These are phyloP conservation scores for Papiliotrema fonsecae DNA, from an alignment of 1,284 basidiomycete genomes.

Conservation along the genomic window DNA sequence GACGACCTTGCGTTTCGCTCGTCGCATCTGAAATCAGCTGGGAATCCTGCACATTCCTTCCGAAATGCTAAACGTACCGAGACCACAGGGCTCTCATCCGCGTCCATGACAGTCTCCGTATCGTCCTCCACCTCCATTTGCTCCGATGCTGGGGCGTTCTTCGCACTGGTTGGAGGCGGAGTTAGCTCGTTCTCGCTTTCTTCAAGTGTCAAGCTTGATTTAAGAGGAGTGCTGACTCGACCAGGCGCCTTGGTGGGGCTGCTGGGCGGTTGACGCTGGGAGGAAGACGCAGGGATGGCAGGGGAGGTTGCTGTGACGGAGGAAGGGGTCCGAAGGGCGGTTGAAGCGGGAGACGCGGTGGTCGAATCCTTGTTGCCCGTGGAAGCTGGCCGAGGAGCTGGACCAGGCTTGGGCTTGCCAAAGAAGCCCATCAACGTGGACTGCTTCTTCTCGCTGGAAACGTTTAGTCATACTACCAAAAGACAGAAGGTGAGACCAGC, in stretches of 20 bases:
- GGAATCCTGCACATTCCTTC: too few species aligned
- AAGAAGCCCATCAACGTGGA: slow-evolving; percentile 49
- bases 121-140: slow-evolving; percentile 8
- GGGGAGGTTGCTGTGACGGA: slow-evolving; percentile 30
- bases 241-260: slow-evolving; percentile 13
- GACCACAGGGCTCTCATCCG: slow-evolving; percentile 9
- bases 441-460: slow-evolving; percentile 32
- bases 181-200: slow-evolving; percentile 26
- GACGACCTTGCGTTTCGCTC: slow-evolving; percentile 43
- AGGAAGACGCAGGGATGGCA: slow-evolving; percentile 6
- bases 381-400: slow-evolving; percentile 8
- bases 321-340: slow-evolving; percentile 26
- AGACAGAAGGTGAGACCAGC: too few species aligned
- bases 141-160: slow-evolving; percentile 20
- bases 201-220: slow-evolving; percentile 7
- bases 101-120: slow-evolving; percentile 18
- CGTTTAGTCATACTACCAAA: slow-evolving; percentile 6
- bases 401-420: slow-evolving; percentile 33
- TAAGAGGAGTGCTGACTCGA: slow-evolving; percentile 15
- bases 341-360: slow-evolving; percentile 22
- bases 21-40: slow-evolving; percentile 24
- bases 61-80: neutral
- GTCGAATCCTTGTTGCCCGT: slow-evolving; percentile 8
- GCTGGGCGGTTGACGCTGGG: slow-evolving; percentile 10
- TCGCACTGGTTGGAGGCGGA: slow-evolving; percentile 19